These are phyloP conservation scores for Candida nonsorbophila DNA, from an alignment of 805 yeast species.

Conservation along the genomic window DNA sequence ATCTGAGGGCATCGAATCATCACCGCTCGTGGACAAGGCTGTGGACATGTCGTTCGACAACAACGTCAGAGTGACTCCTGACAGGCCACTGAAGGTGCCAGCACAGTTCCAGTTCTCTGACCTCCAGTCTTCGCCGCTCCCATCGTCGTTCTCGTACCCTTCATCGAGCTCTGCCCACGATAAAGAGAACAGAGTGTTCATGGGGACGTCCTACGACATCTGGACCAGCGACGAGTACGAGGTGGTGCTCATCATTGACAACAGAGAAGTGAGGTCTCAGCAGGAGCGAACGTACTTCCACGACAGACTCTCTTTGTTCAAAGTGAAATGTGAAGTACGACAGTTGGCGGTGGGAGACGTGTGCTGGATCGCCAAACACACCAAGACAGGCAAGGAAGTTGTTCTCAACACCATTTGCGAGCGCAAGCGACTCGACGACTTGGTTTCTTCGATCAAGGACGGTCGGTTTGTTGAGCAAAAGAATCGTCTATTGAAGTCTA, in stretches of 20 bases:
- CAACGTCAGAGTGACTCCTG: conserved; percentile 23
- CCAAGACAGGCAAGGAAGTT: conserved; percentile 51
- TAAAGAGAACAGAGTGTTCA: conserved; percentile 11
- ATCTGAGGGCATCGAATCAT: conserved; percentile 34
- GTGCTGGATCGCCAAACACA: conserved; percentile 79
- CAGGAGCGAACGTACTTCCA: conserved; percentile 68
- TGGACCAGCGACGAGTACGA: conserved; percentile 66
- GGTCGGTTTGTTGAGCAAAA: conserved; percentile 90
- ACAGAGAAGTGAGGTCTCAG: conserved; percentile 70
- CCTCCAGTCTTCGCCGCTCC: background rate
- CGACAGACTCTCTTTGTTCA: conserved; percentile 43
- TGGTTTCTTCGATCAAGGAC: conserved; percentile 75
- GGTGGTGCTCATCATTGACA: conserved; percentile 65
- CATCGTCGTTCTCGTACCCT: background rate
- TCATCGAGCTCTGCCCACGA: conserved; percentile 17
- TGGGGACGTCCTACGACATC: conserved; percentile 29
- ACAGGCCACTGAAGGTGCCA: conserved; percentile 1
- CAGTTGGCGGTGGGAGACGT: conserved; percentile 82
- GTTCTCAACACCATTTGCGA: conserved; percentile 83
- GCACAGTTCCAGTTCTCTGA: background rate
- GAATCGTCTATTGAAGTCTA: conserved; percentile 63
- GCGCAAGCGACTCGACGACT: conserved; percentile 84
- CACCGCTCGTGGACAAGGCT: conserved; percentile 12
- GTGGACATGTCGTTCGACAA: conserved; percentile 30
- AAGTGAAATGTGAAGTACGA: conserved; percentile 47